These are phyloP conservation scores for Trifolium pratense DNA, from an alignment of 306 rosid genomes.

Conservation along the genomic window DNA sequence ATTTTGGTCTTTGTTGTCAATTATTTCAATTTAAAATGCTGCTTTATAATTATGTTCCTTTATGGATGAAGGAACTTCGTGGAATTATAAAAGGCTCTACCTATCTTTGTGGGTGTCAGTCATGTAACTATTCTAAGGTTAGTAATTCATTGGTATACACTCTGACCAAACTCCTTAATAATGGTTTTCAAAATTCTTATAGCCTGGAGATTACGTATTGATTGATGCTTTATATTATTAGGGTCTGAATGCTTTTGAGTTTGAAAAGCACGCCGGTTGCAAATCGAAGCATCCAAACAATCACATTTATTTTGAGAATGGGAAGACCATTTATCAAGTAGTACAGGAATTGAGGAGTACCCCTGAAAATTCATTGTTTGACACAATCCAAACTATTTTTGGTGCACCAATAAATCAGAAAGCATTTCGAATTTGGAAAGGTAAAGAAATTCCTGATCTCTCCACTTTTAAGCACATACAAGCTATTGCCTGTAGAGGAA, in stretches of 20 bases:
- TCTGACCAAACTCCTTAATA: conserved; percentile 21
- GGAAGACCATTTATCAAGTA: conserved; percentile 83
- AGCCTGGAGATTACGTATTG: conserved; percentile 25
- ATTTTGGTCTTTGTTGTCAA: conserved; percentile 37
- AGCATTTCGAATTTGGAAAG: conserved; percentile 82
- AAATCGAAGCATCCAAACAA: conserved; percentile 90
- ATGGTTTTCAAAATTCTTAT: conserved; percentile 11
- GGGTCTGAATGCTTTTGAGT: conserved; percentile 85
- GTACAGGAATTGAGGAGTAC: conserved; percentile 87
- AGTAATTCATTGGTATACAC: conserved; percentile 28
- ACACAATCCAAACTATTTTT: conserved; percentile 74
- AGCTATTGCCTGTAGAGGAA: not conserved
- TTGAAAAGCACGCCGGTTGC: conserved; percentile 86
- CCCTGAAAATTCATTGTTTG: conserved; percentile 76
- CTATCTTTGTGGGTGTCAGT: conserved; percentile 86
- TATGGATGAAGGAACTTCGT: conserved; percentile 70
- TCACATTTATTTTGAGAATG: conserved; percentile 83
- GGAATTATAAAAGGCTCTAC: conserved; percentile 85
- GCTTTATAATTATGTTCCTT: conserved; percentile 29
- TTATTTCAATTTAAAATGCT: conserved; percentile 33
- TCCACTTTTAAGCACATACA: conserved; percentile 13
- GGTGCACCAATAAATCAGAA: conserved; percentile 89
- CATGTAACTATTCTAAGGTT: conserved; percentile 72
- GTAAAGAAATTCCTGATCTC: conserved; percentile 40
- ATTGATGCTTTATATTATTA: conserved; percentile 39